Evolutionary conservation across 768 basidiomycete species (phyloP).

Genomic region (Amyloporia xantha): DNA sequence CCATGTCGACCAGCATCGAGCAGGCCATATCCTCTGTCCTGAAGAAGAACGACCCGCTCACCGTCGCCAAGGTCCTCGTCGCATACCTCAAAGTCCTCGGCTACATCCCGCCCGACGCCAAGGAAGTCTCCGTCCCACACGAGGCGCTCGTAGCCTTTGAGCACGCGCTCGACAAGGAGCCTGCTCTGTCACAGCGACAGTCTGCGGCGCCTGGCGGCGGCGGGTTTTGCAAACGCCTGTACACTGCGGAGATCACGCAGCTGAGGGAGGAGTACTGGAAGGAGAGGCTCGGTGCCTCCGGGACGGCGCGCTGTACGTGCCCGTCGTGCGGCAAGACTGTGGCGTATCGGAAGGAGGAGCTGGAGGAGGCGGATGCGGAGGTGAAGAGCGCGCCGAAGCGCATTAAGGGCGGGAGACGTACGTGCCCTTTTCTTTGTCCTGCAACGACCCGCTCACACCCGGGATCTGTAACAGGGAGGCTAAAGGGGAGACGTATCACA

Average conservation of each 20-base stretch:
- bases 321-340: slow-evolving; percentile 5
- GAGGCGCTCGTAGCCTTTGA: slow-evolving; percentile 6
- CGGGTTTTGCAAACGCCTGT: neutral
- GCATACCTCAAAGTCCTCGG: slow-evolving; percentile 1
- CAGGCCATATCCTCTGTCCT: slow-evolving; percentile 4
- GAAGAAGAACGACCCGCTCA: neutral
- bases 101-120: neutral
- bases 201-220: neutral
- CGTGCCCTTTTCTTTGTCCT: neutral
- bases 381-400: too few species aligned
- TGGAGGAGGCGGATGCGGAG: neutral
- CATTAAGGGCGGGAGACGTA: neutral
- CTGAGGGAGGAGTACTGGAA: slow-evolving; percentile 4
- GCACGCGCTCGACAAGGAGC: slow-evolving; percentile 8
- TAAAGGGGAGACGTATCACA: neutral
- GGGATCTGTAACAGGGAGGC: neutral
- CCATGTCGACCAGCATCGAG: slow-evolving; percentile 10
- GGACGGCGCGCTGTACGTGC: slow-evolving; percentile 1
- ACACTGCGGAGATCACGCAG: slow-evolving; percentile 5
- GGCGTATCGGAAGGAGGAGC: neutral
- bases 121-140: slow-evolving; percentile 1
- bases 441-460: neutral
- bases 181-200: too few species aligned
- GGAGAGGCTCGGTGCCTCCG: neutral
- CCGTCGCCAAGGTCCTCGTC: slow-evolving; percentile 3